A percentile compares a stretch with the other conserved stretches of the same genome.
phyloP scores from a whole-genome alignment of 768 basidiomycete genomes.

The Sporobolomyces roseus region DNA sequence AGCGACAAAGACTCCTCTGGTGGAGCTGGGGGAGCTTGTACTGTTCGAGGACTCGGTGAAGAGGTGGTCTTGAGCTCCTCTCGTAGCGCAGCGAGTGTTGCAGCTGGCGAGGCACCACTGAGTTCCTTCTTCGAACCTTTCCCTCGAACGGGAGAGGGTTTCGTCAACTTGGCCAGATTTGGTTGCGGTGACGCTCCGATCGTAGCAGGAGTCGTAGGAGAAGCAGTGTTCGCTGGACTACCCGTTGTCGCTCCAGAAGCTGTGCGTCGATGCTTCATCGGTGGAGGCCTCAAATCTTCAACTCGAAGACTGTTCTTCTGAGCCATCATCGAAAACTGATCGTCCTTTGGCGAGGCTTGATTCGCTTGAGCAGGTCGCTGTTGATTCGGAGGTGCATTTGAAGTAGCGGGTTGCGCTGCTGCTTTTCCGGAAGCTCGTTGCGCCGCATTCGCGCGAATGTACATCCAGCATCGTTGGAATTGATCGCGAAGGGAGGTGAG shows the following conservation, averaged over 20 bases:
- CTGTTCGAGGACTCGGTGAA: slow-evolving; percentile 6
- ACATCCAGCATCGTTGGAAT: slow-evolving; percentile 41
- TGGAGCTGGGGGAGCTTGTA: neutral
- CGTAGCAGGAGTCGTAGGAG: slow-evolving; percentile 15
- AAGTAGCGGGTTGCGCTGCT: neutral
- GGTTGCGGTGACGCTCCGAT: slow-evolving; percentile 26
- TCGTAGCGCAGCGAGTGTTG: slow-evolving; percentile 5
- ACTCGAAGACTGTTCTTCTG: slow-evolving; percentile 34
- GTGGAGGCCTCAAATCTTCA: slow-evolving; percentile 43
- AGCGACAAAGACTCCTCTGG: slow-evolving; percentile 22
- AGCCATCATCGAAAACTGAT: slow-evolving; percentile 32
- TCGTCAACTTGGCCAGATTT: slow-evolving; percentile 4
- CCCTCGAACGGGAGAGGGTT: neutral
- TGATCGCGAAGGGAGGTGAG: slow-evolving; percentile 39
- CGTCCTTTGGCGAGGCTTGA: slow-evolving; percentile 19
- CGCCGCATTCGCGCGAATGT: slow-evolving; percentile 33
- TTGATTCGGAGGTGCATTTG: neutral
- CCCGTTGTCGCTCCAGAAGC: slow-evolving; percentile 8
- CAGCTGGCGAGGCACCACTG: neutral
- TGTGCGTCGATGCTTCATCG: slow-evolving; percentile 37
- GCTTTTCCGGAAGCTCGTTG: neutral
- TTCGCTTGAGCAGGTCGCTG: slow-evolving; percentile 6
- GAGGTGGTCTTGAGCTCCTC: slow-evolving; percentile 23
- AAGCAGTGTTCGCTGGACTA: slow-evolving; percentile 18
- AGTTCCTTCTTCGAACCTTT: slow-evolving; percentile 19